Evolutionary conservation across 1,139 yeast genomes (phyloP), one percentile per base, ranked within the genome.

Genomic region (Maudiozyma humilis): DNA sequence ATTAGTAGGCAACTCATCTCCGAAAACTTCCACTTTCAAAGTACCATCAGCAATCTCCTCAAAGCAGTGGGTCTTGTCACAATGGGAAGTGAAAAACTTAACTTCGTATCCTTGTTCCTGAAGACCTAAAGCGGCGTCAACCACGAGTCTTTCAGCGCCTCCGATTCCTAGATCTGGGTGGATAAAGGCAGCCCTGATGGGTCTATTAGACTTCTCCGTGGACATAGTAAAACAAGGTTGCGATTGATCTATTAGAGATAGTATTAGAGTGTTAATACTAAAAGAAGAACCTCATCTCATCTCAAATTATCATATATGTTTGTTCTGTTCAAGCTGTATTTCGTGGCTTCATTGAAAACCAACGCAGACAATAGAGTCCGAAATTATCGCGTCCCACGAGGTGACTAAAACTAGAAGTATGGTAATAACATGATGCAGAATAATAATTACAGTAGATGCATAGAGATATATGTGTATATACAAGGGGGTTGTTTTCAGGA

Each of bases 111-210:
- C 79, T n/a, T 70, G 64, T 2, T 75, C 71, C 61, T 89, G 88
- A 20, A 91, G 68, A 0, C 96, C 96, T 2, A 87, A 70, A 0
- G 97, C 98, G 2, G 95, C 93, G 64, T 91, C 99, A 1, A 91
- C 95, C 1, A 91, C 89, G 20, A 93, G 71, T 47, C 99, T 70
- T 63, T 91, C 99, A 0, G 99, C 99, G 3, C 99, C 99, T 6
- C 96, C 89, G 47, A 91, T 91, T 0, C 98, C 98, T 44, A 91
- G 68, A 65, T 91, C 99, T 0, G 99, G 99, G 60, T 91, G 99
- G 13, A 91, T 68, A 57, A 91, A 87, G 3, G 96, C 97, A 36
- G 89, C 73, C 46, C 67, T 73, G 73, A 76, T 47, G 36, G 37
- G 25, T 23, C 73, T 35, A 20, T 35, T 20, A 4, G 75, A 46